Conservation (phyloP, 805 yeast species). For the Huiozyma naganishii region DNA sequence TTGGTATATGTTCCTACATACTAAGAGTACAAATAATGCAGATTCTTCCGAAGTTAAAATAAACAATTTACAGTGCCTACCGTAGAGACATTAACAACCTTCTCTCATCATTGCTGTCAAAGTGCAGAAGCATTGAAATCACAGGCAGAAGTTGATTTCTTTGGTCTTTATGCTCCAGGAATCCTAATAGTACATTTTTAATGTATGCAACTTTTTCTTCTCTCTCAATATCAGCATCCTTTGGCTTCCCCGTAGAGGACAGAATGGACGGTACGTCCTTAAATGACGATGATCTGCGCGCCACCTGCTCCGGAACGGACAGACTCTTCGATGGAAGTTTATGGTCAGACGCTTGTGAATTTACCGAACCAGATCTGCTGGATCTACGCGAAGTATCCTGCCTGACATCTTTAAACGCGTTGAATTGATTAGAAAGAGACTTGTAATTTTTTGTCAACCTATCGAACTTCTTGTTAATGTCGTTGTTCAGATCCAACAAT, state of each 20-base stretch:
- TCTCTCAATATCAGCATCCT: slow-evolving; percentile 13
- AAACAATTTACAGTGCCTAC: slow-evolving; percentile 5
- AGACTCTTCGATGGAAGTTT: neutral
- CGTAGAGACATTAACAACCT: slow-evolving; percentile 47
- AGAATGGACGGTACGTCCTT: slow-evolving; percentile 1
- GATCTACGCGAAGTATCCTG: slow-evolving; percentile 18
- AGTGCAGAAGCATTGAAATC: slow-evolving; percentile 57
- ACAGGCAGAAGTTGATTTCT: slow-evolving; percentile 79
- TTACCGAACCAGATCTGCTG: slow-evolving; percentile 31
- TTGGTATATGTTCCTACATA: too few species aligned
- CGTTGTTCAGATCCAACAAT: slow-evolving; percentile 55
- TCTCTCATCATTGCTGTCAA: slow-evolving; percentile 62
- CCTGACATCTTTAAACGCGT: slow-evolving; percentile 31
- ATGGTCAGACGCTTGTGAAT: slow-evolving; percentile 10
- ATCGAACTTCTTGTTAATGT: slow-evolving; percentile 54
- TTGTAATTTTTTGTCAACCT: slow-evolving; percentile 63
- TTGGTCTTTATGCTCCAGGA: slow-evolving; percentile 87
- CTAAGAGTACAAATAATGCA: too few species aligned
- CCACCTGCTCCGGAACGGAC: slow-evolving; percentile 5
- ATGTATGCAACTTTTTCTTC: slow-evolving; percentile 59
- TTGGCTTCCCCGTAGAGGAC: neutral
- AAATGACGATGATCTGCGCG: slow-evolving; percentile 13
- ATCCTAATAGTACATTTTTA: slow-evolving; percentile 84
- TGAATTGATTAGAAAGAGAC: slow-evolving; percentile 47
- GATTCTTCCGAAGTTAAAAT: too few species aligned